Percentiles rank a stretch among this genome's conserved stretches.
phyloP scores from a whole-genome alignment of 2,329 filamentous ascomycete species.

The Dryadomyces sulphureus region DNA sequence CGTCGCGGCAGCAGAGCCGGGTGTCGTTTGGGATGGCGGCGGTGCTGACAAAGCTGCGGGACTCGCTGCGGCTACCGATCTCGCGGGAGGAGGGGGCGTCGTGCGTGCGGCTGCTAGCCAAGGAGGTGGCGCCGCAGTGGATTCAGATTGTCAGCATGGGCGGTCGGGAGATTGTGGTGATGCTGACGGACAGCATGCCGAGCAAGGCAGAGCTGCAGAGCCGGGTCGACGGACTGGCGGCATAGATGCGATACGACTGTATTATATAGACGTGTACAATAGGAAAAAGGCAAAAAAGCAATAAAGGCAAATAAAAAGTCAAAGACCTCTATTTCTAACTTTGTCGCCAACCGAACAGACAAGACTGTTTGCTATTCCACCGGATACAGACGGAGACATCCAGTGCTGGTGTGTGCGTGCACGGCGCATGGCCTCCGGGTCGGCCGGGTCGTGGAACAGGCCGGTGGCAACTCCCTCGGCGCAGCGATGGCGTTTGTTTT shows the following conservation, averaged over 20 bases:
- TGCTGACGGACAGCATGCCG: constrained; percentile 26
- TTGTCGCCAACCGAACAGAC: too few species aligned
- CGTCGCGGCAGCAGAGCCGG: constrained; percentile 32
- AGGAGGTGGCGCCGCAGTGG: constrained; percentile 43
- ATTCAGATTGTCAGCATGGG: constrained; percentile 34
- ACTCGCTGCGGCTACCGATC: constrained; percentile 46
- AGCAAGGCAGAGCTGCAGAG: constrained; percentile 20
- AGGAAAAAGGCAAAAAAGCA: neutral
- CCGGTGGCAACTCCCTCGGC: neutral
- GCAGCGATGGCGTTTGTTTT: neutral
- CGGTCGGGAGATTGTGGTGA: constrained; percentile 40
- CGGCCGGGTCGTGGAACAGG: too few species aligned
- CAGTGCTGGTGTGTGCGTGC: too few species aligned
- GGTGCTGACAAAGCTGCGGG: constrained; percentile 49
- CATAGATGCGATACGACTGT: too few species aligned
- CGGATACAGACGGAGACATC: too few species aligned
- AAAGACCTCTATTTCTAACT: too few species aligned
- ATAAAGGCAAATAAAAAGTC: too few species aligned
- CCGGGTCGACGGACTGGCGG: constrained; percentile 13
- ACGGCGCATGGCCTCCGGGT: too few species aligned
- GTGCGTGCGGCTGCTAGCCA: constrained; percentile 36
- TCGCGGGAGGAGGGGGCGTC: constrained; percentile 34
- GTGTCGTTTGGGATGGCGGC: constrained; percentile 51
- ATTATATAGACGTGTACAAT: too few species aligned
- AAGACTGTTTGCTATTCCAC: too few species aligned